Evolutionary conservation across 2,329 filamentous ascomycete species (phyloP), one percentile per base, ranked within the genome.

Genomic region (Xylariaceae sp.): DNA sequence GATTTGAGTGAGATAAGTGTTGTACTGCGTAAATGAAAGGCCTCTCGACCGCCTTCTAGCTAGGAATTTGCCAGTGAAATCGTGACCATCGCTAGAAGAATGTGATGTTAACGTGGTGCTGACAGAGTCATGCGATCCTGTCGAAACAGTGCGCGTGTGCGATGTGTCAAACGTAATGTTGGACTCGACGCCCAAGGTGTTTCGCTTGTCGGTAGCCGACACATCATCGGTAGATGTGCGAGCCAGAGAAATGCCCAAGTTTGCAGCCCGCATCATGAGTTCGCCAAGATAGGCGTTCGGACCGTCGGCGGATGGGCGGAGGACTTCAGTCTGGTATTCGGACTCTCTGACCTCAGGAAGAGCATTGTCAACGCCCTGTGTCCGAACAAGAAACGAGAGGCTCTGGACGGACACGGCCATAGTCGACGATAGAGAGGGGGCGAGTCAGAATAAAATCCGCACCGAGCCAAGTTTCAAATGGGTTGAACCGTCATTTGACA

Each of bases 1-100:
- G 31, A 77, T 56, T 40, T 77, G 69, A 16, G 71, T 65, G 36
- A 82, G 60, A 53, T 79, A 81, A 54, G 70, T 74, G 31, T 83
- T 78, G 59, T 82, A 83, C 31, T 74, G 72, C 6, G 71, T 68
- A 57, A 82, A 81, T 50, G 66, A 77, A 22, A 77, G 63, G 34
- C 63, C 71, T 54, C 71, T 73, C 36, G 71, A 71, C 48, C 71
- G 62, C 50, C 59, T 62, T 53, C 63, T 69, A 49, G 60, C 57
- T 39, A 65, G 53, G 6, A 63, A 51, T 28, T 60, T 64, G 31
- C 58, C 52, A 2, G 57, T 51, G 19, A 66, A 60, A 42, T 61
- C 46, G 42, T 58, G 48, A 53, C 55, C 17, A 51, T 67, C 70
- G 17, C 72, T 63, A 45, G 74, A 77, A 1, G 75, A 76, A 47